These are phyloP conservation scores for Pleurozium schreberi DNA, from an alignment of 225 moss, liverwort and hornwort genomes.

Conservation along the genomic window DNA sequence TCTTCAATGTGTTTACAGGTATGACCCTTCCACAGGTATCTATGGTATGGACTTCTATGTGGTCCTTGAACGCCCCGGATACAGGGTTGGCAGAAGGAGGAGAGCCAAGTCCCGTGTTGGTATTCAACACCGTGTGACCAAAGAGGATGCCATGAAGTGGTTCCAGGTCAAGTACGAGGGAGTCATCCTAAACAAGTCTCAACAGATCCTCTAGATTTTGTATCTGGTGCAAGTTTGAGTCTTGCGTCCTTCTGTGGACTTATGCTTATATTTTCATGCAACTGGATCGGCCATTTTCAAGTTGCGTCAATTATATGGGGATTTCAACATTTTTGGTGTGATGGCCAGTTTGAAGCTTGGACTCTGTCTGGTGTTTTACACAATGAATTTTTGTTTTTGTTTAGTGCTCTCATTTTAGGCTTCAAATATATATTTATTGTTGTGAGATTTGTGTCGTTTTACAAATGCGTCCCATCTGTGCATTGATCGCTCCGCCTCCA, in stretches of 20 bases:
- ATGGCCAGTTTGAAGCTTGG: neutral
- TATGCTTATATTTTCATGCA: neutral
- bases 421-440: neutral
- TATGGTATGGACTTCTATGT: conserved; percentile 43
- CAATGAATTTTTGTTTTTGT: neutral
- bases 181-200: conserved; percentile 39
- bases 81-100: conserved; percentile 30
- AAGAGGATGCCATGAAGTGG: conserved; percentile 43
- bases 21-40: conserved; percentile 37
- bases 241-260: neutral
- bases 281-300: neutral
- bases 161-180: conserved; percentile 42
- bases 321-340: neutral
- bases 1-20: neutral
- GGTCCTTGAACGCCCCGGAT: conserved; percentile 35
- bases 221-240: neutral
- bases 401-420: neutral
- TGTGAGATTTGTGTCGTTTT: neutral
- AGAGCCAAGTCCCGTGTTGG: conserved; percentile 34
- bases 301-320: neutral
- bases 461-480: neutral
- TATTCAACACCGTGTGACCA: conserved; percentile 38
- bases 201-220: neutral
- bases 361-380: neutral
- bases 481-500: neutral